Evolutionary conservation across 1,284 basidiomycete genomes (phyloP), one percentile per base, ranked within the genome.

Genomic region (Microbotryum lychnidis-dioicae): DNA sequence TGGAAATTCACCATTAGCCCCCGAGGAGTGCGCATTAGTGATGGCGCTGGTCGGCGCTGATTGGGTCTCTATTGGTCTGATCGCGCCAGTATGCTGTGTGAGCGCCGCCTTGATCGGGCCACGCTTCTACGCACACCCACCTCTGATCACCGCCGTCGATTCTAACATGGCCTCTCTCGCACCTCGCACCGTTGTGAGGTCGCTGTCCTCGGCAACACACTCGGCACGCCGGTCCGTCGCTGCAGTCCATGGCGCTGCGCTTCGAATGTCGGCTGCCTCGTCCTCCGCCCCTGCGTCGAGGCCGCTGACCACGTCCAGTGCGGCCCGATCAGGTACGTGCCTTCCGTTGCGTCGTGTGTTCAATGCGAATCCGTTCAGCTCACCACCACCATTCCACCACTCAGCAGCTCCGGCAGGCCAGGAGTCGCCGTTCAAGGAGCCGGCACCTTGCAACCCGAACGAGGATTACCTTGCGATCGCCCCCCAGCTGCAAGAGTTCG

Each of bases 401-500:
- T 6, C 54, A 56, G 49, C 62, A 49, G 64, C 50, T 6, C 66
- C 61, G 18, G 56, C 64, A 3, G 66, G 66, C 55, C 63, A 68
- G 54, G 55, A 57, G 48, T 54, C 87, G 16, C 91, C 91, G 1
- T 96, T 93, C 79, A 79, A 80, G 52, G 91, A 96, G 75, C 83
- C 85, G 37, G 89, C 87, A 2, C 91, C 91, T 16, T 83, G 88
- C 53, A 92, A 96, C 77, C 87, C 86, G 10, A 81, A 88, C 25
- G 77, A 86, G 45, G 81, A 82, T 73, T 84, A 86, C 72, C 83
- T 83, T 9, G 80, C 83, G 70, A 80, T 86, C 53, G 84, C 87
- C 27, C 83, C 87, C 72, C 80, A 83, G 42, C 79, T 94, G 51
- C 91, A 96, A 76, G 84, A 84, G 53, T 96, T 90, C 73, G 91